phyloP scores from a whole-genome alignment of 257 asterid genomes.

The Fraxinus cuspidata region DNA sequence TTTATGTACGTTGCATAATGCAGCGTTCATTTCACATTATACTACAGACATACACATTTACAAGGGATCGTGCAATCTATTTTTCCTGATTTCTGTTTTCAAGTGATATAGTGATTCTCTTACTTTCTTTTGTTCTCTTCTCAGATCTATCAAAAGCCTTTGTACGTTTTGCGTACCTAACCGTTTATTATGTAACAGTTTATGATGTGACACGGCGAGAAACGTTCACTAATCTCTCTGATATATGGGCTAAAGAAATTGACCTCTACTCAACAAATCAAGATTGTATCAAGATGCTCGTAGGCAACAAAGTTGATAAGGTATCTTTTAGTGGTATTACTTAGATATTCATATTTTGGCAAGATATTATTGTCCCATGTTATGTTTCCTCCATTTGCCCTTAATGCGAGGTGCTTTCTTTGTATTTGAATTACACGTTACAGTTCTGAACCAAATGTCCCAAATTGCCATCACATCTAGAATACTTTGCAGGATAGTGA shows the following conservation, averaged over 20 bases:
- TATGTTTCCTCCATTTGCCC: not conserved
- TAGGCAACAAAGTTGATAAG: slow-evolving; percentile 95
- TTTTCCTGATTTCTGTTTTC: slow-evolving; percentile 5
- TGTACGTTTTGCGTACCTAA: not conserved
- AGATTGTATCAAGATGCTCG: slow-evolving; percentile 95
- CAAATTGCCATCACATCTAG: not conserved
- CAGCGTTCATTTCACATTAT: not conserved
- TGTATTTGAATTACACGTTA: not conserved
- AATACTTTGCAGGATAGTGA: slow-evolving; percentile 62
- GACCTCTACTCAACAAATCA: slow-evolving; percentile 86
- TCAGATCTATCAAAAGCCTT: not conserved
- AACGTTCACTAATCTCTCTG: slow-evolving; percentile 81
- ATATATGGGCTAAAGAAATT: slow-evolving; percentile 89
- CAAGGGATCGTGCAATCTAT: not conserved
- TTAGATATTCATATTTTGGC: not conserved
- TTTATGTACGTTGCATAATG: not conserved
- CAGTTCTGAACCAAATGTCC: not conserved
- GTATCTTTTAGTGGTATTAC: not conserved
- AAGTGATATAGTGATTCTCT: slow-evolving; percentile 6
- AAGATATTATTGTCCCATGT: not conserved
- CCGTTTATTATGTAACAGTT: slow-evolving; percentile 43
- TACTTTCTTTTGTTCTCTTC: slow-evolving; percentile 11
- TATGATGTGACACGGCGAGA: slow-evolving; percentile 91
- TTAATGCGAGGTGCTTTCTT: not conserved
- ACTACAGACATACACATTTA: not conserved